phyloP scores from a whole-genome alignment of 1,284 basidiomycete genomes.

The Apiotrichum montevideense region DNA sequence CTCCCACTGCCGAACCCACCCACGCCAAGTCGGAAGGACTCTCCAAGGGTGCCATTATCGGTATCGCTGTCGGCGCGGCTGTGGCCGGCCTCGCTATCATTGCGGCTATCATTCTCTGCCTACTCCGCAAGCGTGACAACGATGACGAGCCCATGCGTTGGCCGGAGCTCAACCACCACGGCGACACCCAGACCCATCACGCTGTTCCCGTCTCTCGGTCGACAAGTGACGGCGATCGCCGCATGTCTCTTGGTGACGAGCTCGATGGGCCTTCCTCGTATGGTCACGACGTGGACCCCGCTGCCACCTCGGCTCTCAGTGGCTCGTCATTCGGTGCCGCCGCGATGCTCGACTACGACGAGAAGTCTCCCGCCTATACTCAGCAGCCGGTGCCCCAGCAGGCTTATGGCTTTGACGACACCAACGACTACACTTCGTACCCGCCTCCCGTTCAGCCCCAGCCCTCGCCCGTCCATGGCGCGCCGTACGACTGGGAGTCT shows the following conservation, averaged over 20 bases:
- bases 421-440: slow-evolving; percentile 32
- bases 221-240: slow-evolving; percentile 31
- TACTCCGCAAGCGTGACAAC: slow-evolving; percentile 31
- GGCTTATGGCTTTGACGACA: slow-evolving; percentile 12
- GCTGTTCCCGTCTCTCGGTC: slow-evolving; percentile 40
- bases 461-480: slow-evolving; percentile 15
- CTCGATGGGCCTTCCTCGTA: slow-evolving; percentile 20
- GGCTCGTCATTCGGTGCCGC: slow-evolving; percentile 32
- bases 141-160: slow-evolving; percentile 47
- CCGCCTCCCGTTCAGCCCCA: slow-evolving; percentile 28
- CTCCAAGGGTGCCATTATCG: slow-evolving; percentile 40
- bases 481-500: slow-evolving; percentile 15
- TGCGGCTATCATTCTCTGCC: slow-evolving; percentile 29
- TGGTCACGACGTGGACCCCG: slow-evolving; percentile 3
- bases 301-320: slow-evolving; percentile 14
- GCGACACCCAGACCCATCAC: slow-evolving; percentile 40
- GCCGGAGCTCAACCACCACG: slow-evolving; percentile 47
- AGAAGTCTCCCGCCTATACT: slow-evolving; percentile 15
- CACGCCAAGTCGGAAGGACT: slow-evolving; percentile 14
- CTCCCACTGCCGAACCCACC: not conserved
- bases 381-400: not conserved
- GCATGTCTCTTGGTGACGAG: slow-evolving; percentile 46
- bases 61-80: slow-evolving; percentile 40
- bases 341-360: slow-evolving; percentile 25
- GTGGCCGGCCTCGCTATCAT: slow-evolving; percentile 34